Evolutionary conservation across 495 filamentous ascomycete species (phyloP).

Genomic region (Jackrogersella multiformis): DNA sequence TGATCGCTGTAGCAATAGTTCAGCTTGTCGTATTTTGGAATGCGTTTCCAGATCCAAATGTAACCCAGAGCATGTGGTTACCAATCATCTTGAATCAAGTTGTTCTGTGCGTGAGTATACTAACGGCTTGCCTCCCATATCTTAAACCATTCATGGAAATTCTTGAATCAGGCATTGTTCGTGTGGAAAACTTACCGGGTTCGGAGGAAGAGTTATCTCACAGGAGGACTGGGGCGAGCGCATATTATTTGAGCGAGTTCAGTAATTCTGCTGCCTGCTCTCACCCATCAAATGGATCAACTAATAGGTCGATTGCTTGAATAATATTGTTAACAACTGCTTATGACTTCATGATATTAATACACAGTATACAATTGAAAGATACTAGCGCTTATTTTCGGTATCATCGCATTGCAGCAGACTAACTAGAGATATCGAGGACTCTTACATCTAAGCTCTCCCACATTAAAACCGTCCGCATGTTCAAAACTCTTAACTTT

Average conservation of each 20-base stretch:
- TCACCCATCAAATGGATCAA: not conserved
- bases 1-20: not conserved
- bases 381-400: not conserved
- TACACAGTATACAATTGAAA: not conserved
- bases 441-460: too few relatives aligned
- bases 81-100: not conserved
- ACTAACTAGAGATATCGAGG: too few relatives aligned
- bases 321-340: not conserved
- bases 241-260: slow-evolving; percentile 1
- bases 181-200: not conserved
- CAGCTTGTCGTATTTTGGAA: not conserved
- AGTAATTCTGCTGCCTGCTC: slow-evolving; percentile 3
- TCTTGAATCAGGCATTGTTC: slow-evolving; percentile 2
- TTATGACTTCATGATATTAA: not conserved
- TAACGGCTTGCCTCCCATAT: slow-evolving; percentile 1
- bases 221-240: not conserved
- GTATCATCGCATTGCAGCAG: not conserved
- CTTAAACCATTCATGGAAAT: slow-evolving; percentile 2
- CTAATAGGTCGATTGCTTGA: not conserved
- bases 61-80: slow-evolving; percentile 2
- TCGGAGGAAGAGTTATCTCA: slow-evolving; percentile 1
- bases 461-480: too few relatives aligned
- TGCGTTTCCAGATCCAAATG: not conserved
- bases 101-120: not conserved
- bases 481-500: too few relatives aligned